Base-by-base conservation (phyloP, 257 asterid species). In the Dorcoceras hygrometricum region DNA sequence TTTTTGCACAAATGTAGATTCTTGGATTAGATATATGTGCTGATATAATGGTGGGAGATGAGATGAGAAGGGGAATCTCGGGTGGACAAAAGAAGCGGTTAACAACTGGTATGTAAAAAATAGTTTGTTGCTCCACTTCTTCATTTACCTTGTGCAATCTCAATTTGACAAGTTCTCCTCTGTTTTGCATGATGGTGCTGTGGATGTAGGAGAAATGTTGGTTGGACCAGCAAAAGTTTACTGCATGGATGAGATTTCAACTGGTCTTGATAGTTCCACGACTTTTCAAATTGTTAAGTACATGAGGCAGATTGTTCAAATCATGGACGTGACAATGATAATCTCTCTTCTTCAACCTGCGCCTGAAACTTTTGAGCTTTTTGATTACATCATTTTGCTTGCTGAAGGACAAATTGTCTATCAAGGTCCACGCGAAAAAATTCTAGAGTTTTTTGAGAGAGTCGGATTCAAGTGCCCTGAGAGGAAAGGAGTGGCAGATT, bases 171-270 rank as follows among this genome's bases (percentile, higher is more conserved):
- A 23, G 50, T 12, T 54, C 14, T 20, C 18, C 43, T 78, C 2
- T 26, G 27, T 36, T 60, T 63, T 10, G 9, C 4, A 20, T n/a
- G 22, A 20, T 2, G 25, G 58, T 60, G 29, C 61, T 20, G 28
- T 16, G 68, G 51, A 55, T 81, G 80, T 66, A 86, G 99, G 99
- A 73, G 99, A 94, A 83, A 86, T 90, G 94, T 70, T 94, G 85
- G 99, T 87, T 20, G 99, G 99, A 32, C 96, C 99, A 0, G 96
- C 97, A 19, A 94, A 90, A 74, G 96, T 90, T 59, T 88, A 83
- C 86, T 94, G 71, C 88, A 94, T 94, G 99, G 99, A 94, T 36
- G 99, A 94, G 76, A 94, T 94, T 77, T 94, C 99, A 50, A 94
- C 97, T 3, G 99, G 99, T 31, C 97, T 94, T 23, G 97, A 94